phyloP scores from a whole-genome alignment of 495 filamentous ascomycete species.

The Amorphotheca resinae region DNA sequence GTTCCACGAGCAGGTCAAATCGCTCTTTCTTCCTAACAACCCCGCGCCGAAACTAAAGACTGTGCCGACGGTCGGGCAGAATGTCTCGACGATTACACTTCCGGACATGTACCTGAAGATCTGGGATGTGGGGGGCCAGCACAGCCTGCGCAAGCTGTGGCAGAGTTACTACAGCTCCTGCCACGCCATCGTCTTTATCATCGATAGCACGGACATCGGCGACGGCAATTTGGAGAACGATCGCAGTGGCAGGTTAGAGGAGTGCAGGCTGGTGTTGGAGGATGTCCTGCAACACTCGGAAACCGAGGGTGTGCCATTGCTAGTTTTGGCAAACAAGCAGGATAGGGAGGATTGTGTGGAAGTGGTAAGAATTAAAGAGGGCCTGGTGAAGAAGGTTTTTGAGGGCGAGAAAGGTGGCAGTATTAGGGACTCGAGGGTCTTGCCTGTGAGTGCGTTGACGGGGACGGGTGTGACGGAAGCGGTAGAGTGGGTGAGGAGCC shows the following conservation, averaged over 20 bases:
- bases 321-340: slow-evolving; percentile 95
- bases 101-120: slow-evolving; percentile 94
- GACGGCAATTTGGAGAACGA: slow-evolving; percentile 53
- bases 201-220: slow-evolving; percentile 86
- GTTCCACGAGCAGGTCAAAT: slow-evolving; percentile 90
- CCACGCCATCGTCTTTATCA: slow-evolving; percentile 94
- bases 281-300: slow-evolving; percentile 73
- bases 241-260: slow-evolving; percentile 58
- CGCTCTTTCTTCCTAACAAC: slow-evolving; percentile 60
- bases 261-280: slow-evolving; percentile 82
- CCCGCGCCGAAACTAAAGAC: slow-evolving; percentile 53
- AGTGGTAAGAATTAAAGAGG: slow-evolving; percentile 94
- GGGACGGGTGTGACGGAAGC: slow-evolving; percentile 89
- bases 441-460: slow-evolving; percentile 83
- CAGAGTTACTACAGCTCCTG: slow-evolving; percentile 88
- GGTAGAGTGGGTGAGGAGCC: slow-evolving; percentile 83
- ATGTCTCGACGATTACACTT: slow-evolving; percentile 78
- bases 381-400: slow-evolving; percentile 83
- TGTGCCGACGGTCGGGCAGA: slow-evolving; percentile 95
- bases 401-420: slow-evolving; percentile 79
- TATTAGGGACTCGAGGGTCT: slow-evolving; percentile 76
- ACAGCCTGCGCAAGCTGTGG: slow-evolving; percentile 81
- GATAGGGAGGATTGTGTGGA: slow-evolving; percentile 96
- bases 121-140: slow-evolving; percentile 95
- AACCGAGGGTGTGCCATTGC: slow-evolving; percentile 77